Percentiles rank a stretch among this genome's conserved stretches.
These are phyloP conservation scores for Parathielavia appendiculata DNA, from an alignment of 495 filamentous ascomycete species.

Conservation along the genomic window DNA sequence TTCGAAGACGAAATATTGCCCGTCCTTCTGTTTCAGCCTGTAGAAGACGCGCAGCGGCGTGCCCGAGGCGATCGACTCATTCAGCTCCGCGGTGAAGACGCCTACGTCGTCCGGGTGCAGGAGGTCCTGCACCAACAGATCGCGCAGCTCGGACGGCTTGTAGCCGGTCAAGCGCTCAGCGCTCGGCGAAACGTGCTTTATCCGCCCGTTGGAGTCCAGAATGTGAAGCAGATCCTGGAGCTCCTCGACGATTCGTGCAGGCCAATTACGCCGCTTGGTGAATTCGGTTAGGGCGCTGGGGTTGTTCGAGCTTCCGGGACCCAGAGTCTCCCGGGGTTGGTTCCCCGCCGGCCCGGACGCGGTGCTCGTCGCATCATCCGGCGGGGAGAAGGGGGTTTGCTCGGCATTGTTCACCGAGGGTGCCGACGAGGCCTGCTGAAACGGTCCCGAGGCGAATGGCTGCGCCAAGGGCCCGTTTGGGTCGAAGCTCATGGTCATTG, in stretches of 20 bases:
- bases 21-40: constrained; percentile 73
- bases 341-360: neutral
- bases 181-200: constrained; percentile 81
- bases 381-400: constrained; percentile 20
- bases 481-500: constrained; percentile 37
- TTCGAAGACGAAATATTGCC: constrained; percentile 74
- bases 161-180: constrained; percentile 74
- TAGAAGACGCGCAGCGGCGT: constrained; percentile 83
- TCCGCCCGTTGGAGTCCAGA: constrained; percentile 73
- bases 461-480: constrained; percentile 23
- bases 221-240: constrained; percentile 86
- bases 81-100: constrained; percentile 82
- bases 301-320: neutral
- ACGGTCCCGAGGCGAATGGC: constrained; percentile 17
- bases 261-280: constrained; percentile 84
- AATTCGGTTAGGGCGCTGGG: constrained; percentile 63
- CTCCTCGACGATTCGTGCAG: constrained; percentile 81
- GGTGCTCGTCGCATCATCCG: constrained; percentile 16
- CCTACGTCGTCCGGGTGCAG: constrained; percentile 85
- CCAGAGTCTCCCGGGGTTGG: neutral
- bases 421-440: constrained; percentile 2
- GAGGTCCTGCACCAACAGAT: constrained; percentile 68
- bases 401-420: constrained; percentile 2
- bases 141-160: constrained; percentile 60
- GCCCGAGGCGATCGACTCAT: constrained; percentile 81